phyloP scores from a whole-genome alignment of 176 grass and related monocot species.

The Rhynchospora tenuis region DNA sequence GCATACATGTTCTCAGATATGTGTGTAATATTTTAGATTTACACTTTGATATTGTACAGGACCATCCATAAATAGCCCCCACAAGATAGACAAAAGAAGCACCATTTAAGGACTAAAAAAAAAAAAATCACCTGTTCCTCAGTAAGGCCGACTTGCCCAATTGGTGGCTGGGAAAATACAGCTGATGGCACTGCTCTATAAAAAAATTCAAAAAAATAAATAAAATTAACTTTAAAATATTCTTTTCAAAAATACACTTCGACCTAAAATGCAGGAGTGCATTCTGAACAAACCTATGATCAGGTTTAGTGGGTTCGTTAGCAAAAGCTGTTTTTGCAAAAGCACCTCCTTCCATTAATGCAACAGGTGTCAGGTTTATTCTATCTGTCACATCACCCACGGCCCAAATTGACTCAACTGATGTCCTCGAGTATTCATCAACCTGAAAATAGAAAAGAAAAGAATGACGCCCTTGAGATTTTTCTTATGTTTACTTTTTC shows the following conservation, averaged over 20 bases:
- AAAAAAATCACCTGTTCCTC: constrained; percentile 65
- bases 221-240: not conserved
- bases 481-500: not conserved
- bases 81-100: not conserved
- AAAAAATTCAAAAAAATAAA: not conserved
- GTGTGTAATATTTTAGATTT: not conserved
- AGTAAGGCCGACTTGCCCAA: constrained; percentile 81
- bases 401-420: constrained; percentile 80
- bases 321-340: constrained; percentile 64
- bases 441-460: constrained; percentile 34
- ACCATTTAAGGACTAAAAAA: not conserved
- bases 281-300: constrained; percentile 54
- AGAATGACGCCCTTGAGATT: not conserved
- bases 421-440: constrained; percentile 62
- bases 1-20: not conserved
- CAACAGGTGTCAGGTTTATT: constrained; percentile 73
- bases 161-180: constrained; percentile 88
- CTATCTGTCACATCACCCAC: constrained; percentile 80
- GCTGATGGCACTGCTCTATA: constrained; percentile 77
- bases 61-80: not conserved
- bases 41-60: not conserved
- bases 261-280: constrained; percentile 8
- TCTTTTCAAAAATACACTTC: not conserved
- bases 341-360: constrained; percentile 76
- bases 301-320: constrained; percentile 62